These are phyloP conservation scores for Colletotrichum acutatum DNA, from an alignment of 2,329 filamentous ascomycete genomes.

Conservation along the genomic window DNA sequence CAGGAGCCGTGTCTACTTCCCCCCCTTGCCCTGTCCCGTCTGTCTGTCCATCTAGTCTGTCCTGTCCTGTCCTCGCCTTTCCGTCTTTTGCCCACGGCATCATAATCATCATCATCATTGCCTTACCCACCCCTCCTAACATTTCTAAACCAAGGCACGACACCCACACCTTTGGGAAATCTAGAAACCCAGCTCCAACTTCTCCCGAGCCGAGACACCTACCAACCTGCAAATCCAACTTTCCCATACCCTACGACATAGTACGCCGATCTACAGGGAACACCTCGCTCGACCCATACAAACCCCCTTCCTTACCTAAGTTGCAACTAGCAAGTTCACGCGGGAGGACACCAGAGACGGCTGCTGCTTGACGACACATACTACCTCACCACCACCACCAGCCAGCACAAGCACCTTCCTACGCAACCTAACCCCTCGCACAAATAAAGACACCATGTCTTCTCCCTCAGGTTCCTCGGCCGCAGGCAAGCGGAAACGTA, in stretches of 20 bases:
- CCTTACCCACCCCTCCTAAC: slow-evolving; percentile 25
- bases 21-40: background rate
- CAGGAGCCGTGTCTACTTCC: background rate
- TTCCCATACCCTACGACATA: slow-evolving; percentile 22
- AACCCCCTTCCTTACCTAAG: slow-evolving; percentile 20
- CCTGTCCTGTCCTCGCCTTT: background rate
- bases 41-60: background rate
- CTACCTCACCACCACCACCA: background rate
- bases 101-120: slow-evolving; percentile 30
- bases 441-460: slow-evolving; percentile 59
- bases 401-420: background rate
- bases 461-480: slow-evolving; percentile 66
- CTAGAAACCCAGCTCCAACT: background rate
- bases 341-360: background rate
- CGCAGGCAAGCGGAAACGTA: slow-evolving; percentile 84
- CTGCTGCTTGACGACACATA: slow-evolving; percentile 13
- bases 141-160: slow-evolving; percentile 31
- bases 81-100: slow-evolving; percentile 4
- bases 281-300: slow-evolving; percentile 18
- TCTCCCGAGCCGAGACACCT: background rate
- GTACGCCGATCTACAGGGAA: slow-evolving; percentile 25
- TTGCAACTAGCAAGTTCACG: slow-evolving; percentile 10
- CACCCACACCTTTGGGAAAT: slow-evolving; percentile 13
- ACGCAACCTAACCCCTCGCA: background rate
- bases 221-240: background rate